Evolutionary conservation across 306 rosid genomes (phyloP).

Genomic region (Herpetospermum pedunculosum): DNA sequence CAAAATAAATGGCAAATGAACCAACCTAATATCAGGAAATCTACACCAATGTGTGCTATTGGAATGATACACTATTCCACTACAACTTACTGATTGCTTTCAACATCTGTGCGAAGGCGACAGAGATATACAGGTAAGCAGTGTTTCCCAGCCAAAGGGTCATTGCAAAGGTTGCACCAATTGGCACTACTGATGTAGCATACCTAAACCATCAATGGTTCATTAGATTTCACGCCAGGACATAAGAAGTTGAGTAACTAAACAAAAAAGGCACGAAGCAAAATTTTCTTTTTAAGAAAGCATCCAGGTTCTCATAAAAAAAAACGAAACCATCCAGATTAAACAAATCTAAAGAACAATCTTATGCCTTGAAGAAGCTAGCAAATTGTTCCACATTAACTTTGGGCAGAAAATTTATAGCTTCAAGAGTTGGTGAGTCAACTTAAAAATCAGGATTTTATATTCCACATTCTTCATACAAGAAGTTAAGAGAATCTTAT

Average conservation of each 20-base stretch:
- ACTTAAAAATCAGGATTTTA: background rate
- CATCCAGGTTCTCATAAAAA: too few relatives aligned
- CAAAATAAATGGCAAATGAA: background rate
- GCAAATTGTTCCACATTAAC: background rate
- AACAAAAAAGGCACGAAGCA: background rate
- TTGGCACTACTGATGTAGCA: constrained; percentile 78
- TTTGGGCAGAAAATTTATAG: background rate
- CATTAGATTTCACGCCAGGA: constrained; percentile 13
- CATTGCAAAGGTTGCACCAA: constrained; percentile 97
- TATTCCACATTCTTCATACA: background rate
- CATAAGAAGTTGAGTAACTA: constrained; percentile 6
- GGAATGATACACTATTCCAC: constrained; percentile 10
- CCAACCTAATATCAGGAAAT: constrained; percentile 8
- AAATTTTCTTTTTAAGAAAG: background rate
- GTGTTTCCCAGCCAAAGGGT: constrained; percentile 99
- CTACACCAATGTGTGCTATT: constrained; percentile 4
- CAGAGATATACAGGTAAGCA: constrained; percentile 93
- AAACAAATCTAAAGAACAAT: background rate
- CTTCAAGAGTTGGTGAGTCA: background rate
- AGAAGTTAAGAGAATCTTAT: background rate
- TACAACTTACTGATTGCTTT: constrained; percentile 89
- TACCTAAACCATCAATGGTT: constrained; percentile 52
- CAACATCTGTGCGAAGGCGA: constrained; percentile 96
- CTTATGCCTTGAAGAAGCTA: background rate
- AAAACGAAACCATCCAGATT: background rate